phyloP scores from a whole-genome alignment of 176 grass and related monocot species.

The Dactylis glomerata region DNA sequence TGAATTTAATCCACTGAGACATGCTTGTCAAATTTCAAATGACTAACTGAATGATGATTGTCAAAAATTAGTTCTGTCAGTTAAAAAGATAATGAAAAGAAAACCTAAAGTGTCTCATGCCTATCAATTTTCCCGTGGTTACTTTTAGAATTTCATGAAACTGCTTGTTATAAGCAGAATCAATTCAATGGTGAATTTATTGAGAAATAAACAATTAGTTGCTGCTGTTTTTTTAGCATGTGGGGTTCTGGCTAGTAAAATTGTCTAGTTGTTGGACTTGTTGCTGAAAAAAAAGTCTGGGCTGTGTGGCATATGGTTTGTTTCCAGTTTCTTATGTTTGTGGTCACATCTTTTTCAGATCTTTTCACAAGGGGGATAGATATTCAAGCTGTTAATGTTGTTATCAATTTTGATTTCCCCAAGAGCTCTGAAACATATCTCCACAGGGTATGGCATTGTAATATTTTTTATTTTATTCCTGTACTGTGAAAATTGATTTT shows the following conservation, averaged over 20 bases:
- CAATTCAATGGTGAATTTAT: constrained; percentile 22
- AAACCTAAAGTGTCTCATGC: not conserved
- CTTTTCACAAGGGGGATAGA: constrained; percentile 99
- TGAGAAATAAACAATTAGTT: not conserved
- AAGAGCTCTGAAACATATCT: constrained; percentile 99
- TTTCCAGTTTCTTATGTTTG: constrained; percentile 10
- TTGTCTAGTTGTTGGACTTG: constrained; percentile 12
- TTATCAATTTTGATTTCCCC: constrained; percentile 99
- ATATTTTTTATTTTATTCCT: not conserved
- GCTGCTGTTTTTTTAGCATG: not conserved
- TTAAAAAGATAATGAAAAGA: constrained; percentile 5
- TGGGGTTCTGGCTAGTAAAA: not conserved
- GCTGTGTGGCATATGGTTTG: not conserved
- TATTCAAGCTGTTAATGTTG: constrained; percentile 99
- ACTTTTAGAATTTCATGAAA: constrained; percentile 7
- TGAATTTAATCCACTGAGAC: not conserved
- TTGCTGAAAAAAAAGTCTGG: not conserved
- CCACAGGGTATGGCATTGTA: constrained; percentile 67
- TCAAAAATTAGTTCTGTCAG: not conserved
- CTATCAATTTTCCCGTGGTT: not conserved
- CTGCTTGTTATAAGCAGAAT: constrained; percentile 3
- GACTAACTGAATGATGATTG: not conserved
- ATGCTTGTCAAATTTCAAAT: not conserved
- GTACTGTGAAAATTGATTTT: not conserved
- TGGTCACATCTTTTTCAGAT: constrained; percentile 51